Base-by-base conservation (phyloP, 1,139 yeast species). In the Yamadazyma atlantica region DNA sequence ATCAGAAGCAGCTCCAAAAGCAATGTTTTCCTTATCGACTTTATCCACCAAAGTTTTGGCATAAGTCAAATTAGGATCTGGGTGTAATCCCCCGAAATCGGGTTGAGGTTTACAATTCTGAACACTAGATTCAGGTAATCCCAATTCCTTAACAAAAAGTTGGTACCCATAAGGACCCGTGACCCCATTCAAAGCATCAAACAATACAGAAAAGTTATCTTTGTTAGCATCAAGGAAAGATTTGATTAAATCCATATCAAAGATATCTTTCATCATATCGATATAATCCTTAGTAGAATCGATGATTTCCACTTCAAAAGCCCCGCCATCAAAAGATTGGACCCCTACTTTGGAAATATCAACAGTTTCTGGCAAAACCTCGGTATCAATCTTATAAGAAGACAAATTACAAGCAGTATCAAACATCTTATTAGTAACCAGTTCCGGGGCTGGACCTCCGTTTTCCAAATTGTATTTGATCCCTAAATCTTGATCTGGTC, bases 401-500 rank as follows among this genome's bases (percentile, higher is more conserved):
- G 71, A 62, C 53, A 94, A 69, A 28, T 62, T 55, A 55, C 75
- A 76, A 17, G 95, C 80, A 29, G 70, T 75, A 43, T 82, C 92
- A 65, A 67, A 92, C 55, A 92, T 92, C 62, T 81, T 78, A 66
- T 94, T 77, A 19, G 98, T 92, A 45, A 92, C 94, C 14, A 85
- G 69, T 62, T 92, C 98, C 4, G 98, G 98, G n/a, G 98, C 98
- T 29, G 98, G 98, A 2, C 97, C 98, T 48, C 98, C 98, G 57
- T 92, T 90, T 46, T 87, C 80, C 63, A 94, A 73, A 64, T 92
- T 92, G 72, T 92, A 92, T 70, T 92, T 92, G 70, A 92, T 92
- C 42, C 98, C 98, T 62, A 90, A 78, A 59, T 92, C 98, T 46
- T 87, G 81, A 26, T 75, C 66, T 43, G 97, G 97, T 5, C 97